Evolutionary conservation across 2,329 filamentous ascomycete genomes (phyloP).

Genomic region (Verticillium zaregamsianum): DNA sequence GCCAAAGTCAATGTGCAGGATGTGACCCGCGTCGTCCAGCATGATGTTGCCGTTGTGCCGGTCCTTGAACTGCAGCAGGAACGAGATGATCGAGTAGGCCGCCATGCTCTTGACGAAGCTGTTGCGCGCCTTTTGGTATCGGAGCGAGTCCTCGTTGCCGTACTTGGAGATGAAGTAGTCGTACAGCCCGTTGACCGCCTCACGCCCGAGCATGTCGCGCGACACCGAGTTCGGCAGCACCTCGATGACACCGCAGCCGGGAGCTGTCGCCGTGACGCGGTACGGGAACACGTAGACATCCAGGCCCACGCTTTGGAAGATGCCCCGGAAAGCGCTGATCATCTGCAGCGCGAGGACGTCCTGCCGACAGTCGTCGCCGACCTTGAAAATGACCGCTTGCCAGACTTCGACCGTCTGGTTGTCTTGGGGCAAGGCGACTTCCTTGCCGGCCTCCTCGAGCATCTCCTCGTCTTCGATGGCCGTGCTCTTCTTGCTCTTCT

Average conservation of each 20-base stretch:
- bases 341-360: slow-evolving; percentile 96
- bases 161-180: slow-evolving; percentile 99
- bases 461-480: slow-evolving; percentile 45
- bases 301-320: slow-evolving; percentile 90
- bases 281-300: slow-evolving; percentile 98
- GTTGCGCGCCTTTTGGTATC: slow-evolving; percentile 89
- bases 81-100: slow-evolving; percentile 95
- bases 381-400: slow-evolving; percentile 99
- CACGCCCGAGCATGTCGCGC: slow-evolving; percentile 95
- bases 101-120: slow-evolving; percentile 99
- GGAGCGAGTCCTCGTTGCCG: slow-evolving; percentile 89
- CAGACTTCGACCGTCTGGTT: slow-evolving; percentile 81
- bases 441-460: slow-evolving; percentile 42
- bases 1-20: slow-evolving; percentile 97
- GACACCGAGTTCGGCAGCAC: slow-evolving; percentile 97
- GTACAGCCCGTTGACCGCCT: slow-evolving; percentile 96
- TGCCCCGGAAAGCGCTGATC: slow-evolving; percentile 95
- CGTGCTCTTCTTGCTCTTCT: slow-evolving; percentile 58
- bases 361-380: slow-evolving; percentile 96
- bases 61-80: slow-evolving; percentile 97
- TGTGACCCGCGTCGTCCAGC: slow-evolving; percentile 95
- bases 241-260: slow-evolving; percentile 96
- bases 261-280: slow-evolving; percentile 93
- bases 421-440: slow-evolving; percentile 19
- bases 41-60: slow-evolving; percentile 99